Evolutionary conservation across 805 yeast species (phyloP).

Genomic region (Babjeviella inositovora): DNA sequence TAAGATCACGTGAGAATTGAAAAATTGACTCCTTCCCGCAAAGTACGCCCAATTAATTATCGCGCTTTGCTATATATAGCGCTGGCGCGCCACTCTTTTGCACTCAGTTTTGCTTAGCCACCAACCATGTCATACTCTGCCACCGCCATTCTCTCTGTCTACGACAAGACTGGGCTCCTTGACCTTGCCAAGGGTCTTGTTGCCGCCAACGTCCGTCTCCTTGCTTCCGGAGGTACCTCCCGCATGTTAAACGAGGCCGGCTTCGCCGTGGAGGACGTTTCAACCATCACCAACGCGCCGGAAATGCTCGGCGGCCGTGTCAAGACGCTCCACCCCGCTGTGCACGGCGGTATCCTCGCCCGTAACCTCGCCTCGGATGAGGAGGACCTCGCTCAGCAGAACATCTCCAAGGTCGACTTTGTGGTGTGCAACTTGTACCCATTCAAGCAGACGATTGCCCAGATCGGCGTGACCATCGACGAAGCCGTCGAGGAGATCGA

Average conservation of each 20-base stretch:
- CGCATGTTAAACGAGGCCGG: slow-evolving; percentile 91
- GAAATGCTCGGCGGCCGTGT: slow-evolving; percentile 99
- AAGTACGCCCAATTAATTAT: slow-evolving; percentile 3
- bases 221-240: slow-evolving; percentile 98
- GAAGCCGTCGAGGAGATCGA: slow-evolving; percentile 99
- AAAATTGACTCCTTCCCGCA: no score
- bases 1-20: slow-evolving; percentile 13
- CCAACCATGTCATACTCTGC: slow-evolving; percentile 41
- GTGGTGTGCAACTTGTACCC: slow-evolving; percentile 98
- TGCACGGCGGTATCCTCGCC: slow-evolving; percentile 95
- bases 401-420: slow-evolving; percentile 89
- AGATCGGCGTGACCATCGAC: slow-evolving; percentile 86
- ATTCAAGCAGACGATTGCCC: slow-evolving; percentile 92
- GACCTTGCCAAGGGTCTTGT: slow-evolving; percentile 93
- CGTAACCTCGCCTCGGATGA: slow-evolving; percentile 86
- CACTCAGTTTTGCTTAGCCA: slow-evolving; percentile 10
- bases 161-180: slow-evolving; percentile 91
- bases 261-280: slow-evolving; percentile 93
- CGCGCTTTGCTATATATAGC: background rate
- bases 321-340: slow-evolving; percentile 96
- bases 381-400: slow-evolving; percentile 72
- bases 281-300: slow-evolving; percentile 93
- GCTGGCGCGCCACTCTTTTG: background rate
- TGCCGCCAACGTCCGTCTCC: slow-evolving; percentile 75
- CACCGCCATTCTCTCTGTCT: slow-evolving; percentile 93